Base-by-base conservation (phyloP, 2,329 filamentous ascomycete genomes). In the Aspergillus persii region DNA sequence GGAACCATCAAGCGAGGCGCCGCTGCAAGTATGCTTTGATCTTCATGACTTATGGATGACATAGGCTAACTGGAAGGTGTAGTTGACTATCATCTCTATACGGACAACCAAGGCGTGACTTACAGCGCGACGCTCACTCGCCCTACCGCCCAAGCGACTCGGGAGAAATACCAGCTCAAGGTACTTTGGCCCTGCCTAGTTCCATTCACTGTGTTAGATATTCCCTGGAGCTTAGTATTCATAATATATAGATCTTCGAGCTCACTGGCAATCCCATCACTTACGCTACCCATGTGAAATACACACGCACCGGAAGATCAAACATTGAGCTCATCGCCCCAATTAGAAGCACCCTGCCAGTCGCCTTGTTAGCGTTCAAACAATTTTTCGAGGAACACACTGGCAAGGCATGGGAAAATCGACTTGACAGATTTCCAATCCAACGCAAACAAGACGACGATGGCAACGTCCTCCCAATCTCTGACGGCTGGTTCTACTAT, bases 41-140 rank as follows among this genome's bases (percentile, higher is more conserved):
- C 8, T 33, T 41, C 33, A 41, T 44, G 26, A 7, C 3, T 9
- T 27, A 8, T n/a, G 7, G 7, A 23, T 11, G 26, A 7, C 18
- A 23, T 23, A 23, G 8, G 44, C 44, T 47, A 47, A 47, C 12
- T 47, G 6, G 8, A 5, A 23, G 44, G 18, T 18, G 58, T 50
- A 88, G 86, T 80, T 36, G 77, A 85, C n/a, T 85, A 87, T 68
- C 86, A 86, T 60, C 73, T 90, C 61, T 92, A 89, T 73, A 76
- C 74, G 18, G 90, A 95, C 69, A 57, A 67, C 3, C 82, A 50
- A 0, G 83, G 81, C 51, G 90, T 91, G 70, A 72, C 78, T 3
- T 92, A 91, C 74, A 80, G 87, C 56, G 76, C 90, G 58, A 79
- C 80, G 0, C 75, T 95, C 12, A 81, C 81, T 2, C 84, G 89